Evolutionary conservation across 495 filamentous ascomycete genomes (phyloP), one percentile per base, ranked within the genome.

Genomic region (Lasiosphaeriaceae sp.): DNA sequence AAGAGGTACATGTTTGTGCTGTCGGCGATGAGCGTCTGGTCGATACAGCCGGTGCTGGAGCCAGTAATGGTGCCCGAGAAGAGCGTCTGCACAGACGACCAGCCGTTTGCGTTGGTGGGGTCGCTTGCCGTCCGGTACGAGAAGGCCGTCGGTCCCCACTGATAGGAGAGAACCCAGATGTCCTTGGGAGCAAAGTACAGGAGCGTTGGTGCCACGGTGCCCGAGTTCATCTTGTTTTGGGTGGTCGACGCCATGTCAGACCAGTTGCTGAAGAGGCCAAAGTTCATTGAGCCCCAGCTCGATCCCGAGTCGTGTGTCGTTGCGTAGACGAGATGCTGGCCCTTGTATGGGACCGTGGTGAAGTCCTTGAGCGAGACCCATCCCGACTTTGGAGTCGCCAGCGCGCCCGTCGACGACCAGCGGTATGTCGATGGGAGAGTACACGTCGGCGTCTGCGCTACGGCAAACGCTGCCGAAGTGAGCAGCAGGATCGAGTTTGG

Each of bases 21-120:
- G 70, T 86, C 84, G 52, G 76, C 81, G 58, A 87, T 85, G 54
- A 87, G 53, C 0, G 82, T 78, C 68, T 84, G 82, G 64, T 86
- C 84, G 66, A 87, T 83, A 14, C 66, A 58, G 3, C 80, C 80
- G 2, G 75, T 80, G 62, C 64, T 60, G 8, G 77, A 77, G 61
- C 62, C 71, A 1, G 77, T 56, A 63, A 85, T 80, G 23, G 59
- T 76, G 31, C 83, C 83, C 3, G 75, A 68, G 68, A 83, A 86
- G 43, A 87, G 80, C 3, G 47, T 50, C 47, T 50, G 47, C 3
- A 50, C 47, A 2, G 73, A 57, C 11, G 77, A 80, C 84, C 84
- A 87, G 29, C 77, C 74, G 58, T 80, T 81, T 2, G 77, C 66
- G 55, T 84, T 75, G 56, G 76, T 79, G 11, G 82, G 82, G 59